Percentiles rank a stretch among this genome's conserved stretches.
Evolutionary conservation across 2,329 filamentous ascomycete species (phyloP).

Genomic region (Endothia cerciana): DNA sequence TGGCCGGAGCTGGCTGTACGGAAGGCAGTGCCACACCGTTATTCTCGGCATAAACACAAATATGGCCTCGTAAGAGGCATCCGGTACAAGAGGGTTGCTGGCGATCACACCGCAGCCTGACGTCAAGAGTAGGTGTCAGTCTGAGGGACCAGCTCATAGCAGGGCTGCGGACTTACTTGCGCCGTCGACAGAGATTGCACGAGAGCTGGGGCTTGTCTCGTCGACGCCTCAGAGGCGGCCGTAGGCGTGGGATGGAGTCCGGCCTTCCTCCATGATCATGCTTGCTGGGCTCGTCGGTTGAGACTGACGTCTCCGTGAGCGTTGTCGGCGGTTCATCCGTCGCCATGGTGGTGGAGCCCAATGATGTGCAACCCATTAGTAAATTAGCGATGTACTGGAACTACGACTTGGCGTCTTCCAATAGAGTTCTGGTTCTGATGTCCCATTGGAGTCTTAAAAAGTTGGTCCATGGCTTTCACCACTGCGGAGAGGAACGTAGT

Average conservation of each 20-base stretch:
- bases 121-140: conserved; percentile 16
- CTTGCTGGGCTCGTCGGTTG: background rate
- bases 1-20: background rate
- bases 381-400: too few species aligned
- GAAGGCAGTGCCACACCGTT: background rate
- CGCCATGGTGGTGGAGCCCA: background rate
- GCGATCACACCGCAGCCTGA: conserved; percentile 35
- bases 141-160: background rate
- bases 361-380: background rate
- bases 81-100: conserved; percentile 31
- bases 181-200: conserved; percentile 37
- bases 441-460: background rate
- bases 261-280: background rate
- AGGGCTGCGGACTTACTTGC: conserved; percentile 35
- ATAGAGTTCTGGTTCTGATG: background rate
- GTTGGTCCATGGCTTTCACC: background rate
- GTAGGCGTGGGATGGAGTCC: background rate
- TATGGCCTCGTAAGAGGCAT: conserved; percentile 30
- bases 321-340: background rate
- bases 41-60: conserved; percentile 32
- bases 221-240: conserved; percentile 27
- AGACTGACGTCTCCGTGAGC: background rate
- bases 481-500: background rate
- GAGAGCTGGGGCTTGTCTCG: conserved; percentile 38
- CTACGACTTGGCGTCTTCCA: too few species aligned